These are phyloP conservation scores for Cryptococcus sp. DNA, from an alignment of 1,284 basidiomycete species.

Conservation along the genomic window DNA sequence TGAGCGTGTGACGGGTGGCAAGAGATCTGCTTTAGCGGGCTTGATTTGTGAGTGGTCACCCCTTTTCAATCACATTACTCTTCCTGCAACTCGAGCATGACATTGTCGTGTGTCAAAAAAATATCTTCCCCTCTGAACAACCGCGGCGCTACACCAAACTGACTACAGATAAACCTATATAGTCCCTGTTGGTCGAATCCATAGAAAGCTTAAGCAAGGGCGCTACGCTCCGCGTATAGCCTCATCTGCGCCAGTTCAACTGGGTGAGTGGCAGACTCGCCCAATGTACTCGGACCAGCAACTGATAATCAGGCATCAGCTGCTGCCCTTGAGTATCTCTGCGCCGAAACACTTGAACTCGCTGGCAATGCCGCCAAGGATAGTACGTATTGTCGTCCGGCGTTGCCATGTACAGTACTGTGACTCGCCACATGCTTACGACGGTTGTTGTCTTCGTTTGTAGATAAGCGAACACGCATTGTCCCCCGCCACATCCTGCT, in stretches of 20 bases:
- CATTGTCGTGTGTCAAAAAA: no score
- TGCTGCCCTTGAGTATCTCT: constrained; percentile 57
- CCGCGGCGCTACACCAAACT: no score
- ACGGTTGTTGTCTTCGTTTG: background rate
- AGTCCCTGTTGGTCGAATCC: constrained; percentile 17
- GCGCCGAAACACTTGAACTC: constrained; percentile 79
- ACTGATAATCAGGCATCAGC: constrained; percentile 5
- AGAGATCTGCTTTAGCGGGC: no score
- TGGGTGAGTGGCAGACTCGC: constrained; percentile 11
- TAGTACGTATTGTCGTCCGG: constrained; percentile 58
- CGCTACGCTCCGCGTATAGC: constrained; percentile 12
- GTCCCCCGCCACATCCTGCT: constrained; percentile 78
- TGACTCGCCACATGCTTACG: background rate
- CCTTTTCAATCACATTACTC: no score
- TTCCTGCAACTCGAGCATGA: no score
- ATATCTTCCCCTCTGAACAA: no score
- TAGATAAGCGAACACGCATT: constrained; percentile 65
- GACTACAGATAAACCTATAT: background rate
- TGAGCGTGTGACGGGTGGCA: no score
- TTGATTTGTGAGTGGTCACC: no score
- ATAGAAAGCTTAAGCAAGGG: constrained; percentile 8
- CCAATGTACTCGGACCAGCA: background rate
- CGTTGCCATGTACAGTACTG: background rate
- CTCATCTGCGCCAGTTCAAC: constrained; percentile 7
- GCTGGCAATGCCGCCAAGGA: constrained; percentile 69